Conservation (phyloP, 1,284 basidiomycete genomes). For the Ustilago nuda region DNA sequence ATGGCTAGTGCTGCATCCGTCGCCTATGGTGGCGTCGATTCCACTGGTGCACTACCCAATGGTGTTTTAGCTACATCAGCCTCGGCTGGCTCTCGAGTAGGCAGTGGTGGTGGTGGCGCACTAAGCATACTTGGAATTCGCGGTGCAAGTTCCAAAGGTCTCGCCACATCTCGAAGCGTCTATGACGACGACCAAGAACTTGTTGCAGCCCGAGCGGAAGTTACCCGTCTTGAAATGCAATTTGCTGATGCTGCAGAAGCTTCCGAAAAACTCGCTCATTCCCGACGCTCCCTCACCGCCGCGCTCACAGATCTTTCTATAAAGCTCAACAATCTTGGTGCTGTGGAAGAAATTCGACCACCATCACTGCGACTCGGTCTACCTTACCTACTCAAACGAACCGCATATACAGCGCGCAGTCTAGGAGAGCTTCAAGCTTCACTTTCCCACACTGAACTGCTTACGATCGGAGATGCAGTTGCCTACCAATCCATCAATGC, state of each 20-base stretch:
- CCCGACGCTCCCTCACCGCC: slow-evolving; percentile 32
- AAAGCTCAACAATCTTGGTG: slow-evolving; percentile 49
- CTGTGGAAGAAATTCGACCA: slow-evolving; percentile 49
- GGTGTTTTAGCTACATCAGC: slow-evolving; percentile 55
- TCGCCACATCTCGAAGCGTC: slow-evolving; percentile 51
- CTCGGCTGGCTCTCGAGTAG: slow-evolving; percentile 30
- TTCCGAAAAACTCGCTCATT: slow-evolving; percentile 47
- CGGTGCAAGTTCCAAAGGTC: slow-evolving; percentile 42
- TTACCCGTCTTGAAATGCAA: slow-evolving; percentile 63
- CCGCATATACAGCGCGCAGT: slow-evolving; percentile 37
- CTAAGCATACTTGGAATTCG: slow-evolving; percentile 44
- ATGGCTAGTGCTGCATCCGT: slow-evolving; percentile 52
- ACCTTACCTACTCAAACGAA: slow-evolving; percentile 41
- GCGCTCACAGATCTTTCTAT: slow-evolving; percentile 36
- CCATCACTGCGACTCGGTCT: slow-evolving; percentile 41
- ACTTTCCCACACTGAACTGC: slow-evolving; percentile 45
- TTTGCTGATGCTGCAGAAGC: slow-evolving; percentile 57
- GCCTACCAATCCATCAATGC: slow-evolving; percentile 64
- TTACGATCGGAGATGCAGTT: slow-evolving; percentile 55
- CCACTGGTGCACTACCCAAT: slow-evolving; percentile 50
- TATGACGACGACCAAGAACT: slow-evolving; percentile 62
- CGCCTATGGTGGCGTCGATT: slow-evolving; percentile 47
- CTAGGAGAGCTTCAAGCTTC: slow-evolving; percentile 47
- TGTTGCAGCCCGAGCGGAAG: slow-evolving; percentile 58
- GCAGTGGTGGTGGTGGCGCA: slow-evolving; percentile 22